Conservation (phyloP, 306 rosid species). For the Cicer cuneatum region DNA sequence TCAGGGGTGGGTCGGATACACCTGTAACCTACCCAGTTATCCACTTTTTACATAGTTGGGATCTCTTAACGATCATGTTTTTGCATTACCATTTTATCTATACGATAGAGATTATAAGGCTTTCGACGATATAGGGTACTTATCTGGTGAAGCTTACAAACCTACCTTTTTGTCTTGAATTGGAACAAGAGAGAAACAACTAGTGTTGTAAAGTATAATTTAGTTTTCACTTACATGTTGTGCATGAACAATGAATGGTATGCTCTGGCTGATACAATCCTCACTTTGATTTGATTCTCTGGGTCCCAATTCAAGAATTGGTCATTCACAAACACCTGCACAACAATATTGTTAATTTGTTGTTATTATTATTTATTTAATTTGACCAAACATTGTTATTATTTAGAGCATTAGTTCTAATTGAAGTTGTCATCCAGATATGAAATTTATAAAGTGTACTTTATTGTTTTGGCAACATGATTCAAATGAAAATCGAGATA, state of each 20-base stretch:
- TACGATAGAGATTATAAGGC: conserved; percentile 34
- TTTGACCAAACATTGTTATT: not conserved
- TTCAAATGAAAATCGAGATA: not conserved
- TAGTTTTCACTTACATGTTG: conserved; percentile 83
- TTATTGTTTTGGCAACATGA: not conserved
- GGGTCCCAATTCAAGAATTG: conserved; percentile 94
- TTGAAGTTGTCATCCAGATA: not conserved
- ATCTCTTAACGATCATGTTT: not conserved
- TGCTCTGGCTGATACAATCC: conserved; percentile 91
- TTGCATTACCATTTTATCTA: not conserved
- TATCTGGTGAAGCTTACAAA: conserved; percentile 49
- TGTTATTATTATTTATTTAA: not conserved
- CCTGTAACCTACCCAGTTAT: conserved; percentile 87
- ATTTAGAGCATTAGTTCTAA: not conserved
- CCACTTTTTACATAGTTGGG: conserved; percentile 39
- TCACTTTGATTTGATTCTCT: conserved; percentile 79
- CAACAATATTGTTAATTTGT: too few species aligned
- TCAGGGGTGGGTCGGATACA: conserved; percentile 90
- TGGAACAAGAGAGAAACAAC: conserved; percentile 44
- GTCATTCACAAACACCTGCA: conserved; percentile 87
- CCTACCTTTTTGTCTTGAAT: conserved; percentile 42
- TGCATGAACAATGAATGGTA: conserved; percentile 97
- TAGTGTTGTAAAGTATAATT: conserved; percentile 33
- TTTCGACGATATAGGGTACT: conserved; percentile 49
- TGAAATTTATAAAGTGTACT: too few species aligned